phyloP scores from a whole-genome alignment of 164 flowering plant genomes.

The Echeveria elegans region DNA sequence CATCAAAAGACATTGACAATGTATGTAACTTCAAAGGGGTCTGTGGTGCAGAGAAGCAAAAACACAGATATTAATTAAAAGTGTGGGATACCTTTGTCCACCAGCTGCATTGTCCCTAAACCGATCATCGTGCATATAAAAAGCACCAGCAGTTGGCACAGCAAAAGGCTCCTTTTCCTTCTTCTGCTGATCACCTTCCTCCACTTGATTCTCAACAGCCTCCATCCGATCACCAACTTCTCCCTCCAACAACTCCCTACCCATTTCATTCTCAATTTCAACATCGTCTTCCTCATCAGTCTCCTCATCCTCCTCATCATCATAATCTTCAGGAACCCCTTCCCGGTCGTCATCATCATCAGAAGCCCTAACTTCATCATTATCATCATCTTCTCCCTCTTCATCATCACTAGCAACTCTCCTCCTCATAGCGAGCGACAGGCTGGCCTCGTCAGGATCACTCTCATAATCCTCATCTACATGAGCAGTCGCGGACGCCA shows the following conservation, averaged over 20 bases:
- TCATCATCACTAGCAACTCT: conserved; percentile 13
- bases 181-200: conserved; percentile 28
- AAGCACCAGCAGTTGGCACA: conserved; percentile 95
- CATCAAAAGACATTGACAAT: not conserved
- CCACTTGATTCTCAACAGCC: conserved; percentile 20
- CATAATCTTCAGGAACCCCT: conserved; percentile 72
- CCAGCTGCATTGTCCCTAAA: conserved; percentile 72
- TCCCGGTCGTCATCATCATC: conserved; percentile 52
- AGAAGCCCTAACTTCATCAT: conserved; percentile 36
- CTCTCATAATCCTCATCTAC: conserved; percentile 77
- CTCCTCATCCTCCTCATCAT: conserved; percentile 35
- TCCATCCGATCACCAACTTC: conserved; percentile 15
- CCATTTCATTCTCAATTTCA: not conserved
- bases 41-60: not conserved
- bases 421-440: conserved; percentile 69
- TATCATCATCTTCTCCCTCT: conserved; percentile 19
- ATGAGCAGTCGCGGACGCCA: not conserved
- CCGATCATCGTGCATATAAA: conserved; percentile 98
- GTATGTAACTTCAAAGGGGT: not conserved
- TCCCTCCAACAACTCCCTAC: not conserved
- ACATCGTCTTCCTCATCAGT: conserved; percentile 27
- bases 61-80: not conserved
- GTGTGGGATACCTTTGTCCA: conserved; percentile 45
- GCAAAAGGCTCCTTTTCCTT: conserved; percentile 67
- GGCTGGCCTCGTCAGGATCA: conserved; percentile 80